Conservation (phyloP, 805 yeast genomes). For the Metschnikowia lachancei region DNA sequence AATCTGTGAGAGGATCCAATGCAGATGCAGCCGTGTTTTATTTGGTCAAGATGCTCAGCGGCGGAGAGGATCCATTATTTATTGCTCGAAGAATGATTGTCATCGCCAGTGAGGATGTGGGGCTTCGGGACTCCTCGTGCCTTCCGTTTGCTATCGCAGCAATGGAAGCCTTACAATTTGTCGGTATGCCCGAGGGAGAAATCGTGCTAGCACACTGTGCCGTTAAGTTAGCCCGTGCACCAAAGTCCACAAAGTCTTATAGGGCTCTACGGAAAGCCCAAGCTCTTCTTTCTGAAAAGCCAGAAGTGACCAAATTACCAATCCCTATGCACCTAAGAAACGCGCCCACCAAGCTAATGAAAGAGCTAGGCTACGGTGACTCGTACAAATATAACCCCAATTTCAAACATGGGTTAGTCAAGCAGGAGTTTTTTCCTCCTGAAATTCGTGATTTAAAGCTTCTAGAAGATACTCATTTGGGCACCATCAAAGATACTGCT, state of each 20-base stretch:
- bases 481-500: conserved; percentile 26
- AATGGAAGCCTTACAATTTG: conserved; percentile 80
- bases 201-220: conserved; percentile 88
- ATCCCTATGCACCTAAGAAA: conserved; percentile 84
- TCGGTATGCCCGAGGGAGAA: conserved; percentile 95
- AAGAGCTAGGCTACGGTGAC: conserved; percentile 79
- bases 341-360: conserved; percentile 92
- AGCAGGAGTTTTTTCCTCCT: conserved; percentile 74
- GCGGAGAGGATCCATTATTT: conserved; percentile 92
- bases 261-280: conserved; percentile 74
- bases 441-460: conserved; percentile 44
- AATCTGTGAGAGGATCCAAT: conserved; percentile 84
- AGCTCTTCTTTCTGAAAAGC: conserved; percentile 52
- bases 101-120: conserved; percentile 94
- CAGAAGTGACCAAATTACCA: conserved; percentile 57
- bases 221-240: conserved; percentile 80
- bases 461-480: conserved; percentile 56
- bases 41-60: conserved; percentile 80
- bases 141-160: conserved; percentile 85
- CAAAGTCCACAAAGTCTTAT: conserved; percentile 83
- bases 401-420: conserved; percentile 65
- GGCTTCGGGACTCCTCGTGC: conserved; percentile 77
- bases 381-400: conserved; percentile 89
- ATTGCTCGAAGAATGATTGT: conserved; percentile 89
- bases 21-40: conserved; percentile 89